Percentiles rank a stretch among this genome's conserved stretches.
phyloP scores from a whole-genome alignment of 2,329 filamentous ascomycete genomes.

The Bipolaris zeicola region DNA sequence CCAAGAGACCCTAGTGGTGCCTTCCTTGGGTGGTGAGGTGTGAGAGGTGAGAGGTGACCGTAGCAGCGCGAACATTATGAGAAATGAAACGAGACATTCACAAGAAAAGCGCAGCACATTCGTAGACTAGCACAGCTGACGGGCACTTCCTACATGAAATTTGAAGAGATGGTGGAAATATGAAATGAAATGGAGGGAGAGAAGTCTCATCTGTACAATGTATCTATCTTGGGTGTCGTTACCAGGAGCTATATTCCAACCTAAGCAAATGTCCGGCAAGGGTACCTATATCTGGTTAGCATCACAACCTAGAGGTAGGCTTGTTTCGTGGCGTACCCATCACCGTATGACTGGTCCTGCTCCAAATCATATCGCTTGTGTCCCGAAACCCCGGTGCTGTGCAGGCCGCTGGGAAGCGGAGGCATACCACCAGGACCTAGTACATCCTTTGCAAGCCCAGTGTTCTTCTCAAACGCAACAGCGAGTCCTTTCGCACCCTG shows the following conservation, averaged over 20 bases:
- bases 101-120: neutral
- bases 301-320: neutral
- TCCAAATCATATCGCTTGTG: constrained; percentile 73
- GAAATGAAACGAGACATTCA: neutral
- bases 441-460: constrained; percentile 60
- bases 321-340: constrained; percentile 40
- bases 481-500: constrained; percentile 74
- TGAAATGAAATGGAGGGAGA: constrained; percentile 12
- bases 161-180: constrained; percentile 2
- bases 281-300: constrained; percentile 45
- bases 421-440: constrained; percentile 80
- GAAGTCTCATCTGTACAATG: constrained; percentile 39
- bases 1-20: constrained; percentile 11
- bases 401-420: constrained; percentile 79
- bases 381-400: constrained; percentile 57
- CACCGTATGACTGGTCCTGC: constrained; percentile 70
- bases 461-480: constrained; percentile 72
- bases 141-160: too few species aligned
- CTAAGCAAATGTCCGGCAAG: constrained; percentile 54
- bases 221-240: constrained; percentile 18
- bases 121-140: neutral
- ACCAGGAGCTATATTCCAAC: neutral
- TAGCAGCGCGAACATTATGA: neutral
- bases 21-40: constrained; percentile 8
- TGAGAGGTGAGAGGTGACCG: neutral